Percentiles rank a stretch among this genome's conserved stretches.
Conservation (phyloP, 2,329 filamentous ascomycete genomes). For the Talaromyces sp. region DNA sequence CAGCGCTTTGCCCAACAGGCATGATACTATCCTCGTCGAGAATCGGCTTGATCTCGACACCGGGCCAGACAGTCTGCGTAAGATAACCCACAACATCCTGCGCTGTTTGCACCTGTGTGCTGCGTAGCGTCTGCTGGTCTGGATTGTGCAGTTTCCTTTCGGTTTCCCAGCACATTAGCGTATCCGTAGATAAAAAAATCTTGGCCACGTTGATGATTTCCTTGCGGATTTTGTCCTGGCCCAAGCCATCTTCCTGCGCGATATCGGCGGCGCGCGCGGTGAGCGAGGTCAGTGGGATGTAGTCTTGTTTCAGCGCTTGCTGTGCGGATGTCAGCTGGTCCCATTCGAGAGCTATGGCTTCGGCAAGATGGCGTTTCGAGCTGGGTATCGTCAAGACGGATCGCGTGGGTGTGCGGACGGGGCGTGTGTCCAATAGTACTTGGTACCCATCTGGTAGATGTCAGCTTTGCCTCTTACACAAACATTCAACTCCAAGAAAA, state of each 20-base stretch:
- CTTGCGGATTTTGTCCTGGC: conserved; percentile 50
- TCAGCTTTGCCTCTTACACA: neutral
- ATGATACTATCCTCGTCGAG: conserved; percentile 73
- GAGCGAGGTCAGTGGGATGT: conserved; percentile 85
- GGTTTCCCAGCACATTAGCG: conserved; percentile 82
- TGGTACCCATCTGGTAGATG: conserved; percentile 46
- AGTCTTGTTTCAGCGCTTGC: conserved; percentile 77
- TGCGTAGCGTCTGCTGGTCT: conserved; percentile 57
- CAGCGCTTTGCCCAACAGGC: conserved; percentile 64
- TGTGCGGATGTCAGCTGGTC: conserved; percentile 74
- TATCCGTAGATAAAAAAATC: conserved; percentile 87
- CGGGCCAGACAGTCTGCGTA: conserved; percentile 72
- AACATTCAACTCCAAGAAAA: neutral
- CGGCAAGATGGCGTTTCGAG: conserved; percentile 73
- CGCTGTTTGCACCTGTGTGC: conserved; percentile 65
- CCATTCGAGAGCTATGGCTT: conserved; percentile 88
- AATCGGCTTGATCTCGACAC: conserved; percentile 71
- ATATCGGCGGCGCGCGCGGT: conserved; percentile 80
- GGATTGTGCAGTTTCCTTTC: conserved; percentile 47
- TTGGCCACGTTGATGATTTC: conserved; percentile 64
- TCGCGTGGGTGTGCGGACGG: conserved; percentile 68
- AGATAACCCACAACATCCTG: conserved; percentile 67
- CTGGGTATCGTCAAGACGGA: conserved; percentile 69
- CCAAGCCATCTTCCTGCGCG: conserved; percentile 55
- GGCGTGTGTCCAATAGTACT: conserved; percentile 70